Evolutionary conservation across 2,329 filamentous ascomycete genomes (phyloP), one percentile per base, ranked within the genome.

Genomic region (Exserohilum rostratum): DNA sequence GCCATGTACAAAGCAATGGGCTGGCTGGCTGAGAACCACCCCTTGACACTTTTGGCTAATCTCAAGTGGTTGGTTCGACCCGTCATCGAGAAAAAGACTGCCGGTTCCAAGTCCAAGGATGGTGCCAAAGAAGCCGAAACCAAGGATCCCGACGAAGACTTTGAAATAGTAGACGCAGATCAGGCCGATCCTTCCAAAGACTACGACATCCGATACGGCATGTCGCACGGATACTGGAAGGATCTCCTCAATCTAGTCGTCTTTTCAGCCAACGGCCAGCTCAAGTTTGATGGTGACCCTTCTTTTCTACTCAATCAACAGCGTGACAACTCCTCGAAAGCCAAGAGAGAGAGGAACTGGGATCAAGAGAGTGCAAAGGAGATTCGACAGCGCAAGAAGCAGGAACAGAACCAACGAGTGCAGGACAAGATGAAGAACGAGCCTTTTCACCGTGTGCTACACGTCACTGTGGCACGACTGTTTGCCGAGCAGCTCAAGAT

Each of bases 191-290:
- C 60, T n/a, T 49, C 27, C 58, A 66, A 64, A 39, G 44, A 55
- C 13, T 46, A 66, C 20, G 63, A 70, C 53, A 66, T 76, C 40
- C 69, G 65, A 31, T 66, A 67, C 45, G 74, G 75, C 0, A 77
- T 83, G 2, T 75, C 85, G 4, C 85, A 87, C 46, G 83, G 85
- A 0, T 87, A 86, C 69, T 87, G 83, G 83, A 86, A 87, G 59
- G 84, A 87, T 62, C 71, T 86, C 3, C 71, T 86, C 2, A 87
- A 86, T 60, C 75, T 87, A 2, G 74, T 87, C 0, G 80, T 77
- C 1, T 74, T 87, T 2, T 78, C 79, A 0, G 80, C 77, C 20
- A 80, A 83, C 46, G 72, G 76, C 18, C 73, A 80, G 64, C 75
- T 87, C 11, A 69, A 75, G 12, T 73, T 74, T 5, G 64, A 78